Percentiles rank a stretch among this genome's conserved stretches.
Conservation (phyloP, 805 yeast species). For the Kuraishia piskuri region DNA sequence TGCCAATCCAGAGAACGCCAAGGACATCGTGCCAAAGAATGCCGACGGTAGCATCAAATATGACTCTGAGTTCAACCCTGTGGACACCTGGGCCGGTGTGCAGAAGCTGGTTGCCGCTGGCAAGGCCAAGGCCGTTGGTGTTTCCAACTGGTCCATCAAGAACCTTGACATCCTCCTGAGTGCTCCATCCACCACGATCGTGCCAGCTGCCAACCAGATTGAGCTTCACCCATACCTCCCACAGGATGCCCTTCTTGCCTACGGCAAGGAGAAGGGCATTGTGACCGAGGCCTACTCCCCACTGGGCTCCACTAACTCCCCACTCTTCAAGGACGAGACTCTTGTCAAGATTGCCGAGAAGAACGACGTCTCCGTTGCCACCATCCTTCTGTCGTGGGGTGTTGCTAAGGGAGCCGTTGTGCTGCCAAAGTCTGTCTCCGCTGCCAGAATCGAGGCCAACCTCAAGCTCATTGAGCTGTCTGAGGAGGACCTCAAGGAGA, state of each 20-base stretch:
- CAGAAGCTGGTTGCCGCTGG: slow-evolving; percentile 49
- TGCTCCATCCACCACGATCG: slow-evolving; percentile 36
- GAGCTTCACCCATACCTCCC: slow-evolving; percentile 72
- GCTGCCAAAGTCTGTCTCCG: slow-evolving; percentile 26
- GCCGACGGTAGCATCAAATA: slow-evolving; percentile 25
- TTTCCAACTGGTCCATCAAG: slow-evolving; percentile 60
- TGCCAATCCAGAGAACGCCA: slow-evolving; percentile 22
- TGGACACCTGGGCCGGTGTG: slow-evolving; percentile 59
- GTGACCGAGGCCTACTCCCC: slow-evolving; percentile 74
- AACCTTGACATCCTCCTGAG: slow-evolving; percentile 44
- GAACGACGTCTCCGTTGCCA: slow-evolving; percentile 36
- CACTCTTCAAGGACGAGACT: slow-evolving; percentile 36
- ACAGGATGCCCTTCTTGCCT: slow-evolving; percentile 51
- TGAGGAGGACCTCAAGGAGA: slow-evolving; percentile 26
- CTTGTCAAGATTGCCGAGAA: slow-evolving; percentile 37
- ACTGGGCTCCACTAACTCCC: slow-evolving; percentile 54
- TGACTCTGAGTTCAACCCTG: slow-evolving; percentile 26
- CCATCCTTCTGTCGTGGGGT: slow-evolving; percentile 50
- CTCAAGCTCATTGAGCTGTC: slow-evolving; percentile 23
- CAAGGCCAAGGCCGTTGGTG: slow-evolving; percentile 62
- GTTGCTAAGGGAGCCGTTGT: slow-evolving; percentile 39
- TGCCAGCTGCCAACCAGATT: slow-evolving; percentile 69
- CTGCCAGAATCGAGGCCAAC: slow-evolving; percentile 25
- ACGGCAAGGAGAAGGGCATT: slow-evolving; percentile 43
- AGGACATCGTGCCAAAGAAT: slow-evolving; percentile 22